These are phyloP conservation scores for Cryptococcus jaspeensis DNA, from an alignment of 1,284 basidiomycete genomes.

Conservation along the genomic window DNA sequence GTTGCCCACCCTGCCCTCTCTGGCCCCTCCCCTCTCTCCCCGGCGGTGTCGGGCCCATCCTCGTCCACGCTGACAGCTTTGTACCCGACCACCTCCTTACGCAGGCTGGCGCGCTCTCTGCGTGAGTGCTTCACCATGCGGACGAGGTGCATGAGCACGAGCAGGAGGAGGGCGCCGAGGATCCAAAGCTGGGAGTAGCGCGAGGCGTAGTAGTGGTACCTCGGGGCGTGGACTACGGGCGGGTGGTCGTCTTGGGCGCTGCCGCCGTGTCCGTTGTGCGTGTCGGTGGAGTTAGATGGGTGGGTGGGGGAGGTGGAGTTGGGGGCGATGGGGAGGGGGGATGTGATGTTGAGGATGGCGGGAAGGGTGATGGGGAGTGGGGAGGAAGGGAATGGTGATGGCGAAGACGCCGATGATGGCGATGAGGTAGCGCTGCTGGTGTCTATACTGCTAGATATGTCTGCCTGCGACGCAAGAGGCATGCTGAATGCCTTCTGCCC, in stretches of 20 bases:
- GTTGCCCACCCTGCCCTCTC: constrained; percentile 3
- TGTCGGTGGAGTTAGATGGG: neutral
- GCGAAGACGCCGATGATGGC: neutral
- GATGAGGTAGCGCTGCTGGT: too few relatives aligned
- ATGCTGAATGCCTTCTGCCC: neutral
- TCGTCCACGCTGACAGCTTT: neutral
- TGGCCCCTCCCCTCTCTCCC: too few relatives aligned
- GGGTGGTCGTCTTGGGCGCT: neutral
- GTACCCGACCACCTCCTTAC: neutral
- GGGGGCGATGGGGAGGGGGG: neutral
- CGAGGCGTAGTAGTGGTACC: constrained; percentile 20
- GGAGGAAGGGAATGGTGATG: neutral
- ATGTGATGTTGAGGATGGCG: neutral
- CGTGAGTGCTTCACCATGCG: constrained; percentile 7
- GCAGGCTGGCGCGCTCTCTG: neutral
- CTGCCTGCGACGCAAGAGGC: neutral
- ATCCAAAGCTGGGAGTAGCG: constrained; percentile 19
- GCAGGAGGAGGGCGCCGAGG: constrained; percentile 8
- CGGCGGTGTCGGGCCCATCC: neutral
- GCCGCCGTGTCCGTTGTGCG: neutral
- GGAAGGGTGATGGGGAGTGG: neutral
- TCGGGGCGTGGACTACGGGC: neutral
- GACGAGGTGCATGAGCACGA: constrained; percentile 12
- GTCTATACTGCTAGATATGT: too few relatives aligned
- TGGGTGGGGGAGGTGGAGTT: neutral